Base-by-base conservation (phyloP, 2,329 filamentous ascomycete species). In the Epicoccum sorghinum region DNA sequence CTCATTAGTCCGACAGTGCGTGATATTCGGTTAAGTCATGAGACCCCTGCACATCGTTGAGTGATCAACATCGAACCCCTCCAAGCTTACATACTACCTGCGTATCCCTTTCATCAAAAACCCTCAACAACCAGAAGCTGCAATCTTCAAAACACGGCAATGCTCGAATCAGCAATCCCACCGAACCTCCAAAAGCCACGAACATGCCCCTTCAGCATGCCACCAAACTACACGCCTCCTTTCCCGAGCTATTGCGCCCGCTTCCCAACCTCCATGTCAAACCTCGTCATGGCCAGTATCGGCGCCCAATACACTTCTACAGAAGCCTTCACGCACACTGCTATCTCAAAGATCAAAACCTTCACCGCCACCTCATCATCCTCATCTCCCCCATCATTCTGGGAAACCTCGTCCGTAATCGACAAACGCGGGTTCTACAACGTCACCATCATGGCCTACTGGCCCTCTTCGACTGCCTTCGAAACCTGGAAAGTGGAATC, bases 371-470 rank as follows among this genome's bases (percentile, higher is more conserved):
- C 39, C 3, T 58, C 48, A 14, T 58, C 40, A 4, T 39, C 14
- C 13, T 30, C 40, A 10, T n/a, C 32, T 8, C 18, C 24, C n/a
- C 61, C 66, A 8, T 58, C 58, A 0, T 69, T 70, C 57, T 73
- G 68, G 66, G 74, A 77, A 58, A 56, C 67, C 30, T 64, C 71
- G 22, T 68, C 75, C 2, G 67, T 74, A n/a, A 58, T 39, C 7
- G 62, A 69, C 48, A 61, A 55, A 35, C 55, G 55, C 7, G 68
- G 65, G 7, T 69, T 63, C 30, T 73, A 67, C 57, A 78, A 77
- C 55, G 55, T 75, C 49, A 67, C 69, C 1, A 61, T 74, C 8
- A 61, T 79, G 18, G 72, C 75, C 0, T 79, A 79, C 62, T 79
- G 76, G 74, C 62, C 68, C 1, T 71, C 64, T 33, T 62, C 55